A percentile compares a stretch with the other conserved stretches of the same genome.
phyloP scores from a whole-genome alignment of 1,139 yeast genomes.

The Scheffersomyces illinoinensis region DNA sequence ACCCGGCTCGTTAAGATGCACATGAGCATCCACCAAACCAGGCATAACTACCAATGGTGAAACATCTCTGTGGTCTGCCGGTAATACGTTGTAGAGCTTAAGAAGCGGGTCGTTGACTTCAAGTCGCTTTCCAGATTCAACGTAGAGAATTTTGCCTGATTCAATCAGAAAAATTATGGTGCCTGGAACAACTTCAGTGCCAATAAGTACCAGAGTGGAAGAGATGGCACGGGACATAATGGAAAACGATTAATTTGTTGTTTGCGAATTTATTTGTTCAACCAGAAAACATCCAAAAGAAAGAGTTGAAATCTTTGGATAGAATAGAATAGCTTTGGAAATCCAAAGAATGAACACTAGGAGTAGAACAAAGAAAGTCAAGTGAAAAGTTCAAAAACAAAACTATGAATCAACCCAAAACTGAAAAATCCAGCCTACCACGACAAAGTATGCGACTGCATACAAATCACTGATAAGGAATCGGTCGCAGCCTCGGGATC shows the following conservation, averaged over 20 bases:
- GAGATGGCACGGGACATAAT: conserved; percentile 64
- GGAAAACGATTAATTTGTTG: not conserved
- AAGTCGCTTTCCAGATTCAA: conserved; percentile 37
- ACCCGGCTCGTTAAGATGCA: conserved; percentile 92
- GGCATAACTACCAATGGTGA: conserved; percentile 75
- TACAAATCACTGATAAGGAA: not conserved
- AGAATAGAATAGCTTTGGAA: not conserved
- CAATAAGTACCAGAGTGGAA: conserved; percentile 63
- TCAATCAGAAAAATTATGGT: conserved; percentile 63
- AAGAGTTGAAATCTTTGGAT: not conserved
- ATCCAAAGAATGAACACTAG: too few species aligned
- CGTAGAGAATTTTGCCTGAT: conserved; percentile 65
- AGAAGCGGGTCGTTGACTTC: conserved; percentile 39
- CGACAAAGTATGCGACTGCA: not conserved
- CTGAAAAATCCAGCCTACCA: not conserved
- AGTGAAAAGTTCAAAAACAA: not conserved
- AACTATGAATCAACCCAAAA: not conserved
- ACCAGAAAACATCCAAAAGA: not conserved
- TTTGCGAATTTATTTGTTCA: not conserved
- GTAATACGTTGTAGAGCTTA: conserved; percentile 40
- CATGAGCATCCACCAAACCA: conserved; percentile 92
- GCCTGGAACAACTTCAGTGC: conserved; percentile 55
- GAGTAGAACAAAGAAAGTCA: not conserved
- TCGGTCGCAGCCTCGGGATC: not conserved
- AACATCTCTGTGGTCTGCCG: conserved; percentile 49